Evolutionary conservation across 2,329 filamentous ascomycete genomes (phyloP).

Genomic region (Neopestalotiopsis sp.): DNA sequence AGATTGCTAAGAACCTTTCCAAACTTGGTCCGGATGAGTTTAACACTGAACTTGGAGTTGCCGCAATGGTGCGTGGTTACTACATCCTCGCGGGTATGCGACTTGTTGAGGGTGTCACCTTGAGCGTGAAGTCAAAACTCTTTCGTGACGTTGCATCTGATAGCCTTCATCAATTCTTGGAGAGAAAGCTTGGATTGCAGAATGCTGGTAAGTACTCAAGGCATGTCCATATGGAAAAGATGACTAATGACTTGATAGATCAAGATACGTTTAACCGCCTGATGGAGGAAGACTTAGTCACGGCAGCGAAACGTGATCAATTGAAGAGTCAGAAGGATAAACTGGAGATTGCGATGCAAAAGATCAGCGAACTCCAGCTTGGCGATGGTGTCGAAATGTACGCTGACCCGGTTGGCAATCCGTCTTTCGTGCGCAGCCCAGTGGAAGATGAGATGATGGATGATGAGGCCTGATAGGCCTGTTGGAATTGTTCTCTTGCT

Average conservation of each 20-base stretch:
- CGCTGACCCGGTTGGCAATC: background rate
- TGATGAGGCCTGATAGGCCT: conserved; percentile 6
- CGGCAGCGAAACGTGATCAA: conserved; percentile 45
- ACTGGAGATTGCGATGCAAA: conserved; percentile 51
- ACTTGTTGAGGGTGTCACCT: conserved; percentile 61
- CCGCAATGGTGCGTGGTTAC: conserved; percentile 70
- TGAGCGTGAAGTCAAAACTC: conserved; percentile 37
- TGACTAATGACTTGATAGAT: conserved; percentile 21
- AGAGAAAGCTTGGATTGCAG: conserved; percentile 31
- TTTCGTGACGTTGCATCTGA: conserved; percentile 32
- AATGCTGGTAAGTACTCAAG: conserved; percentile 30
- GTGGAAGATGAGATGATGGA: background rate
- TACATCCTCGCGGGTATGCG: conserved; percentile 70
- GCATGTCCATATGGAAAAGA: background rate
- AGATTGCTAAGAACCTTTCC: conserved; percentile 46
- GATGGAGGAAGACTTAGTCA: conserved; percentile 55
- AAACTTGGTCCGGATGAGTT: conserved; percentile 65
- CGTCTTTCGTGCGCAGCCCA: background rate
- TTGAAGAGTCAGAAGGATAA: conserved; percentile 52
- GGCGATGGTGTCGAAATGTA: background rate
- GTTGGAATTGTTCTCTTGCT: no score
- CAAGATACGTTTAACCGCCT: conserved; percentile 43
- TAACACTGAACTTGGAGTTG: conserved; percentile 63
- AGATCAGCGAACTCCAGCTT: conserved; percentile 50
- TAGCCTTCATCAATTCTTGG: conserved; percentile 32